phyloP scores from a whole-genome alignment of 257 asterid species.

The Coffea canephora region DNA sequence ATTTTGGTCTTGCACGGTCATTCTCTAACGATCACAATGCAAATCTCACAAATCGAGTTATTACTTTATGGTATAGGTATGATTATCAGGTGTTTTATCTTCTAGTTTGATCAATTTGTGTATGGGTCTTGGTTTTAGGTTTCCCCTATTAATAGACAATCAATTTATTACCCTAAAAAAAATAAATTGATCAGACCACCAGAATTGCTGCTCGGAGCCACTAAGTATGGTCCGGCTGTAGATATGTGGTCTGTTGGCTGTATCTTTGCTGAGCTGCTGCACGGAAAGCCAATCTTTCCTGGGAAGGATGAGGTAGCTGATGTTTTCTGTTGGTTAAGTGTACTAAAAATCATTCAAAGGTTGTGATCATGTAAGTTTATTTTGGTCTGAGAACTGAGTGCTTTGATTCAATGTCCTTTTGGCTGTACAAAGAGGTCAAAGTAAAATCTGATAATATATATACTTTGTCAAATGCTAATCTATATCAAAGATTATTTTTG shows the following conservation, averaged over 20 bases:
- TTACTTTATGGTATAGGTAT: conserved; percentile 86
- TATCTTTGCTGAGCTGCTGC: conserved; percentile 86
- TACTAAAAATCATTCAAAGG: conserved; percentile 18
- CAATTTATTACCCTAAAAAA: conserved; percentile 10
- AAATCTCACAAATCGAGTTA: conserved; percentile 87
- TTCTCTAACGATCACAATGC: conserved; percentile 76
- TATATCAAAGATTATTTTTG: not conserved
- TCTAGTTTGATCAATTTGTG: not conserved
- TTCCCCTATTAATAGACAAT: not conserved
- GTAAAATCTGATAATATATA: not conserved
- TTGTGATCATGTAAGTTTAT: conserved; percentile 13
- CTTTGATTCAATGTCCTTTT: conserved; percentile 9
- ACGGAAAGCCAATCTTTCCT: conserved; percentile 83
- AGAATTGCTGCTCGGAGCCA: conserved; percentile 82
- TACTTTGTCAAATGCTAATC: not conserved
- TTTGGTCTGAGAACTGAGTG: conserved; percentile 14
- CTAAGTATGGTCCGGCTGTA: conserved; percentile 90
- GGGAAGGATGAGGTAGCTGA: conserved; percentile 86
- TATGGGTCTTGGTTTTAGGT: not conserved
- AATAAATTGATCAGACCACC: conserved; percentile 60
- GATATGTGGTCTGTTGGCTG: conserved; percentile 98
- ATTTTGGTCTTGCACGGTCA: conserved; percentile 83
- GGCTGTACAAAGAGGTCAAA: not conserved
- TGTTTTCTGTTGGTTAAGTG: conserved; percentile 31
- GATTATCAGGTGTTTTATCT: conserved; percentile 15